Evolutionary conservation across 805 yeast genomes (phyloP).

Genomic region (Kluyveromyces lactis): DNA sequence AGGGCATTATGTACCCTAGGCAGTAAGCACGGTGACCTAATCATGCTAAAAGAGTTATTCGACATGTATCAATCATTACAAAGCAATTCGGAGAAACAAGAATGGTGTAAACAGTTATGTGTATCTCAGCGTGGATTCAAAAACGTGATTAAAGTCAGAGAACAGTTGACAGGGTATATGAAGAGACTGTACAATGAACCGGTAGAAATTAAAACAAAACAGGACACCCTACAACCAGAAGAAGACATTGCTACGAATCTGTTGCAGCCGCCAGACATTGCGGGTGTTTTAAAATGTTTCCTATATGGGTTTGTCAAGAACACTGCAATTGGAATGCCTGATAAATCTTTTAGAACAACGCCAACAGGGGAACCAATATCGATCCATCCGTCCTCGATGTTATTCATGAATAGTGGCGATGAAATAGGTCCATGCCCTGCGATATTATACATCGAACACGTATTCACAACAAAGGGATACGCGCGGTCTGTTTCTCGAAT

Average conservation of each 20-base stretch:
- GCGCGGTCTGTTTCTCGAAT: conserved; percentile 83
- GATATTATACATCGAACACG: conserved; percentile 90
- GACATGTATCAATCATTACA: conserved; percentile 43
- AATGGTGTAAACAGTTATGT: conserved; percentile 78
- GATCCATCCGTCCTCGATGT: conserved; percentile 82
- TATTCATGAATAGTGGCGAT: conserved; percentile 51
- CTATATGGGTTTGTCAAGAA: conserved; percentile 76
- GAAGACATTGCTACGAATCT: conserved; percentile 11
- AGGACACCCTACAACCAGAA: not conserved
- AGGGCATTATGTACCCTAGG: conserved; percentile 64
- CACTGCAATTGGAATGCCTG: conserved; percentile 92
- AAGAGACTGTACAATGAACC: conserved; percentile 12
- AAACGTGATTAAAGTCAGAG: conserved; percentile 66
- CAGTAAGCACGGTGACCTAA: conserved; percentile 69
- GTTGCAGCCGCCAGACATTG: conserved; percentile 36
- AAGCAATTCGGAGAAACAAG: conserved; percentile 47
- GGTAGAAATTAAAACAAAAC: not conserved
- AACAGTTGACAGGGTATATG: conserved; percentile 70
- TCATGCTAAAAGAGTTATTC: conserved; percentile 71
- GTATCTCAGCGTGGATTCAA: conserved; percentile 72
- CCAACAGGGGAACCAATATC: conserved; percentile 76
- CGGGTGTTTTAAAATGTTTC: conserved; percentile 65
- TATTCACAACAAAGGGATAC: conserved; percentile 85
- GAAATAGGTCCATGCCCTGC: conserved; percentile 46
- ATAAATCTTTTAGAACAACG: conserved; percentile 82